Base-by-base conservation (phyloP, 1,139 yeast species). In the Pichia sp. region DNA sequence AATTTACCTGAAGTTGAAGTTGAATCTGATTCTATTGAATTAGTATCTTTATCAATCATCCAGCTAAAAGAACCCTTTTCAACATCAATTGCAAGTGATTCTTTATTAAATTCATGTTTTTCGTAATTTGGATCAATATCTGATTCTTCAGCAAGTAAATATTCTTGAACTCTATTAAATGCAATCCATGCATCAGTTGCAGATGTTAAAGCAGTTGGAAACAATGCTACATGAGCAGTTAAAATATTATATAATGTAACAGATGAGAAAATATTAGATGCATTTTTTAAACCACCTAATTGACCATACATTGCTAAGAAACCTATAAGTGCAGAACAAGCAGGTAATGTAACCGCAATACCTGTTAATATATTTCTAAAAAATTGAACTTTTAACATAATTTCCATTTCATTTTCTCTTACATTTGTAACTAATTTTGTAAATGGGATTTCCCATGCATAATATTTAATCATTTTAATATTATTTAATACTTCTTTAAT, bases 31-130 rank as follows among this genome's bases (percentile, higher is more conserved):
- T 15, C 35, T 10, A 22, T 30, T 5, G 35, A 26, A 11, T 53
- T 59, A 34, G 52, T 53, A 4, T 62, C 70, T 46, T 65, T 60
- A 41, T 79, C 85, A n/a, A 10, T 16, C 8, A 22, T 14, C 95
- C 95, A 86, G 45, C 71, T 72, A 54, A 85, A 86, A 2, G 70
- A 59, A 7, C 80, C 93, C 48, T 73, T 48, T 3, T 60, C 52
- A 15, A 83, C 64, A 14, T 59, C 57, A 38, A 86, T 58, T 1
- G 82, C 78, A n/a, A 11, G 3, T 33, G 60, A 52, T 5, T 50
- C 46, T 4, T 19, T 7, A 5, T 20, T 44, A 23, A 14, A 29
- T 3, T 24, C 24, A 19, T 22, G 15, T 28, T 37, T 37, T 25
- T 47, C 44, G 31, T 58, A 58, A 15, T 50, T 48, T 4, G 46